Percentiles rank a stretch among this genome's conserved stretches.
phyloP scores from a whole-genome alignment of 371 early-diverging fungal species.

The Batrachochytrium dendrobatidis region DNA sequence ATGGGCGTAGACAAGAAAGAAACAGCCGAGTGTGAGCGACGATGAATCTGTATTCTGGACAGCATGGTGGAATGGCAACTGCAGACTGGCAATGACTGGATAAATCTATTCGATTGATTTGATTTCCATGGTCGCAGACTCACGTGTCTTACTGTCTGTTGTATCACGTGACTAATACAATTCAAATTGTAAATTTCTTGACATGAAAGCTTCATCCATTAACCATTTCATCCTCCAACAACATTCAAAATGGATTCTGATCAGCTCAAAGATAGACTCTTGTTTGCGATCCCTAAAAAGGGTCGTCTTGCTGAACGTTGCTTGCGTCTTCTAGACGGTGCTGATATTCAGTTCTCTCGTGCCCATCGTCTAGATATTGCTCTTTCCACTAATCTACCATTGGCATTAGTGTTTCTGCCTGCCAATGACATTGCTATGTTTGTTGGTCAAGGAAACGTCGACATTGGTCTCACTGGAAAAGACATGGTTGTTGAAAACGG shows the following conservation, averaged over 20 bases:
- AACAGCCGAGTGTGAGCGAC: no score
- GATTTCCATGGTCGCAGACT: no score
- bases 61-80: no score
- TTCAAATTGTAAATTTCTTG: no score
- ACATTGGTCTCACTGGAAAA: constrained; percentile 89
- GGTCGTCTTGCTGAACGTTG: constrained; percentile 89
- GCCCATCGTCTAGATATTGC: constrained; percentile 94
- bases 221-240: no score
- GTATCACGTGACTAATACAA: no score
- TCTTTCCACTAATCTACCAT: constrained; percentile 81
- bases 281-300: constrained; percentile 96
- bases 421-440: constrained; percentile 93
- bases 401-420: constrained; percentile 89
- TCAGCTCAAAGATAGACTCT: constrained; percentile 51
- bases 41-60: no score
- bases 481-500: constrained; percentile 84
- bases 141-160: no score
- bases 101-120: no score
- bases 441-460: constrained; percentile 90
- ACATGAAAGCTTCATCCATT: no score
- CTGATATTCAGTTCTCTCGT: constrained; percentile 89
- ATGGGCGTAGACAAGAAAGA: no score
- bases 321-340: constrained; percentile 70
- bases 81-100: no score
- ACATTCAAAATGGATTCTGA: constrained; percentile 25